Base-by-base conservation (phyloP, 116 monocot species). In the Dioscorea cayenensis region DNA sequence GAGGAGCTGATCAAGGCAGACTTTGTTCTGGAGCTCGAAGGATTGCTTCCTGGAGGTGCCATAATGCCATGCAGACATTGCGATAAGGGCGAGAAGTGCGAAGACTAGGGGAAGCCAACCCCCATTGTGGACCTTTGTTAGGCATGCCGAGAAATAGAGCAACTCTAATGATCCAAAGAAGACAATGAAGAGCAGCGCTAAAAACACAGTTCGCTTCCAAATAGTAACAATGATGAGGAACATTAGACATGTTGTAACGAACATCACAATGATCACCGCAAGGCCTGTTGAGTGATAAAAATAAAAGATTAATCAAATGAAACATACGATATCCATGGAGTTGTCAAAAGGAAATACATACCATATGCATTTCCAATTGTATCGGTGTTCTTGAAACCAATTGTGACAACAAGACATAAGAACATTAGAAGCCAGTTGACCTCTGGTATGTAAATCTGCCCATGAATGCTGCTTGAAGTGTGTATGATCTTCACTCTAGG, bases 371-470 rank as follows among this genome's bases (percentile, higher is more conserved):
- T 85, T 58, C 90, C 94, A 64, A 94, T 94, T 73, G 72, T 52
- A 28, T 80, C 38, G 17, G 85, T 82, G 50, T 88, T 80, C 69
- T 74, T 80, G 72, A 94, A 90, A 11, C 90, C 90, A 70, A 94
- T 77, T 7, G 87, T 80, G 66, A 94, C 76, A 7, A 67, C 73
- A 14, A 94, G 65, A 36, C 90, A 94, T 17, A 88, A 38, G 27
- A 88, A 20, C 88, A 90, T 82, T 32, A 90, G 71, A 62, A 86
- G 37, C 90, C 90, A 94, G 72, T 94, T 94, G 63, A 82, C 77
- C 75, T 94, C 94, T 35, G 94, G 94, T 49, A 94, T 94, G 72
- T 90, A 94, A 69, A 94, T 86, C 78, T 94, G 94, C 4, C 94
- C 94, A 79, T 87, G 82, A 38, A 94, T 78, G 28, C 78, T 67